Base-by-base conservation (phyloP, 257 asterid genomes). In the Penstemon barbatus region DNA sequence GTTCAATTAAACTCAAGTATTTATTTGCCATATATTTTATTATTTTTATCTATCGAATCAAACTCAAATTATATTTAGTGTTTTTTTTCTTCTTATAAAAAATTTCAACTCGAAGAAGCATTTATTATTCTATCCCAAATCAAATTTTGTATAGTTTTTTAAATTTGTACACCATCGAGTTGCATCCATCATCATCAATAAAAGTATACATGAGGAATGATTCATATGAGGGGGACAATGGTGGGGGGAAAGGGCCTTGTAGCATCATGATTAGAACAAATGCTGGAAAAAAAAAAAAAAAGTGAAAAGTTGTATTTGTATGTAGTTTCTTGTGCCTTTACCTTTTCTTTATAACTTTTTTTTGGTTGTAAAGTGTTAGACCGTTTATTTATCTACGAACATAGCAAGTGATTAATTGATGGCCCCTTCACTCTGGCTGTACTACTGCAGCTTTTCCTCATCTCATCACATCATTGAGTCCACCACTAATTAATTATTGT, bases 191-290 rank as follows among this genome's bases (percentile, higher is more conserved):
- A 25, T 25, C 33, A 25, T 25, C 33, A 25, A 25, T 25, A 25
- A 25, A 25, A 25, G 33, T 2, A 25, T 25, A 25, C 33, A 25
- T 25, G 33, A 25, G 33, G 63, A 36, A 57, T n/a, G 63, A 57
- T 38, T 58, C 63, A 58, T 38, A 18, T 38, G 63, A 58, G 40
- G 66, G 66, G 65, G 65, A 18, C 65, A 60, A 12, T 12, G 6
- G 65, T 60, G 46, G 65, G 65, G 33, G 50, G 8, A 60, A 40
- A 5, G 44, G 50, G 50, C 66, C 52, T 40, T 61, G n/a, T 49
- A n/a, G 7, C 42, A 19, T 2, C n/a, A 42, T 42, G 66, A 61
- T 61, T 5, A 41, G 13, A 61, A 49, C 65, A 61, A 61, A 15
- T 59, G 18, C 49, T 11, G 33, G 33, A 25, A 25, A 25, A 25